Evolutionary conservation across 192 early-diverging fungal genomes (phyloP).

Genomic region (Backusella australiensis): DNA sequence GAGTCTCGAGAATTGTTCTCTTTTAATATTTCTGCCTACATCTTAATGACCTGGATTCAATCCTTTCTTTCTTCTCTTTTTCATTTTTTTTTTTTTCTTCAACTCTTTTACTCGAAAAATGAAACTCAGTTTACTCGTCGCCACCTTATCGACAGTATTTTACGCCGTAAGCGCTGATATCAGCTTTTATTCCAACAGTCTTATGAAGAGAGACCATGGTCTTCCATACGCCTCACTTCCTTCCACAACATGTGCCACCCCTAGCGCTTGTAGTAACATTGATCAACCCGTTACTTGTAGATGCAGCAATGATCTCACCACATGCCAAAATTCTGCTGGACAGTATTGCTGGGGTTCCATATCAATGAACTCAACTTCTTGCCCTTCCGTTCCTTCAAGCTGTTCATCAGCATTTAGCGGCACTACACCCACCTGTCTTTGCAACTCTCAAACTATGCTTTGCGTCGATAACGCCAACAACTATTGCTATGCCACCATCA

Average conservation of each 20-base stretch:
- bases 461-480: constrained; percentile 27
- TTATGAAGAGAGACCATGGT: constrained; percentile 21
- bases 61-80: not conserved
- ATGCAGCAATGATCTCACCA: constrained; percentile 20
- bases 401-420: constrained; percentile 5
- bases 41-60: not conserved
- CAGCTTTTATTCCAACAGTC: not conserved
- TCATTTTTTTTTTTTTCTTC: not conserved
- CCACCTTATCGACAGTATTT: not conserved
- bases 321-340: constrained; percentile 5
- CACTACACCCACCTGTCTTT: constrained; percentile 24
- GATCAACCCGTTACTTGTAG: constrained; percentile 14
- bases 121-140: constrained; percentile 14
- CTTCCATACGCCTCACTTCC: constrained; percentile 23
- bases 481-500: constrained; percentile 23
- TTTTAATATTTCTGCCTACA: not conserved
- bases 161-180: not conserved
- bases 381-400: constrained; percentile 19
- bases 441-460: constrained; percentile 14
- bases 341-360: constrained; percentile 29
- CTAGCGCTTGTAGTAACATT: constrained; percentile 16
- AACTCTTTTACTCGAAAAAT: not conserved
- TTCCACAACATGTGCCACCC: constrained; percentile 8
- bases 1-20: not conserved
- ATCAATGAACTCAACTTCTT: not conserved